A percentile compares a stretch with the other conserved stretches of the same genome.
These are phyloP conservation scores for Populus euphratica DNA, from an alignment of 345 rosid species.

Conservation along the genomic window DNA sequence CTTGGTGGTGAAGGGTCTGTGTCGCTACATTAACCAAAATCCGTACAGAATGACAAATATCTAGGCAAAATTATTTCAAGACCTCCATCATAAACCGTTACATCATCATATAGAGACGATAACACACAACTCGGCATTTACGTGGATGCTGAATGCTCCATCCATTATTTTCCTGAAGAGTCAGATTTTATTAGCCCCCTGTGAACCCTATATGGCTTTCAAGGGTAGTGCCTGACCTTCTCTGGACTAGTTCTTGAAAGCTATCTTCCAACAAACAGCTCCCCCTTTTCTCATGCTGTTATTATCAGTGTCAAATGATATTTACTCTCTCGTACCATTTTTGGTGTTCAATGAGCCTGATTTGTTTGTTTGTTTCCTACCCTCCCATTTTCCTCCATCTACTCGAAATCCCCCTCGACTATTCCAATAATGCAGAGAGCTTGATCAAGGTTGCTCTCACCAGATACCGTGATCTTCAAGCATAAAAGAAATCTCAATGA, in stretches of 20 bases:
- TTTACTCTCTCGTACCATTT: not conserved
- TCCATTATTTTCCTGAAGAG: not conserved
- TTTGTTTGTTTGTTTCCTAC: not conserved
- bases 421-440: constrained; percentile 19
- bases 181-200: not conserved
- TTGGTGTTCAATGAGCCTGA: not conserved
- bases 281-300: not conserved
- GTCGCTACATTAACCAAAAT: too few species aligned
- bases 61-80: not conserved
- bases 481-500: constrained; percentile 4
- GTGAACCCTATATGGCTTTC: not conserved
- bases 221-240: not conserved
- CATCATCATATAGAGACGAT: not conserved
- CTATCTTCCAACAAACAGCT: constrained; percentile 24
- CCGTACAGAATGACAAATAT: too few species aligned
- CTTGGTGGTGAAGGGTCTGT: too few species aligned
- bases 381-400: not conserved
- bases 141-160: constrained; percentile 12
- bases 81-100: not conserved
- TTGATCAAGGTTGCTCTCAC: not conserved
- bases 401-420: not conserved
- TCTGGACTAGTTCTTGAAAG: constrained; percentile 13
- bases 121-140: not conserved
- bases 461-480: constrained; percentile 33
- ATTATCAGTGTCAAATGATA: not conserved